Conservation (phyloP, 331 rosid species). For the Pyrus hybrid region DNA sequence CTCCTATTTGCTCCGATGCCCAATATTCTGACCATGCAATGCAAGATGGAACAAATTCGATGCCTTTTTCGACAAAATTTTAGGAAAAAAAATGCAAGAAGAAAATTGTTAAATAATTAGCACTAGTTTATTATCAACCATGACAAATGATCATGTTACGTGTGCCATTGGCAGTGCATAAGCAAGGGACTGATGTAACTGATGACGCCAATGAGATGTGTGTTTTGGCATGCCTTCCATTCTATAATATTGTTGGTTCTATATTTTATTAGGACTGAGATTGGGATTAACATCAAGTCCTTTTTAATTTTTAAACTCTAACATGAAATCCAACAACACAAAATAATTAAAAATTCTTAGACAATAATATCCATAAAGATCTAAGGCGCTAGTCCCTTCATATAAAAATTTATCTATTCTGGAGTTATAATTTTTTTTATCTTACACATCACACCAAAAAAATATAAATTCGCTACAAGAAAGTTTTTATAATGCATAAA, state of each 20-base stretch:
- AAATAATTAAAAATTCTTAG: not conserved
- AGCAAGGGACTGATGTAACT: not conserved
- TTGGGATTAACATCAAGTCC: slow-evolving; percentile 1
- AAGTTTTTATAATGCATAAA: too few species aligned
- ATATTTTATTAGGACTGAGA: slow-evolving; percentile 3
- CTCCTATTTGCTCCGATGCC: not conserved
- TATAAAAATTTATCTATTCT: too few species aligned
- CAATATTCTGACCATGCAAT: not conserved
- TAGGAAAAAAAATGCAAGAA: not conserved
- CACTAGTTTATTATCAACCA: not conserved
- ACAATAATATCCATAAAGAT: slow-evolving; percentile 5
- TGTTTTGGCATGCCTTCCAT: not conserved
- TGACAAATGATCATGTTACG: slow-evolving; percentile 1
- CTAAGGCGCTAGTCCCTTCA: not conserved
- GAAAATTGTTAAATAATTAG: not conserved
- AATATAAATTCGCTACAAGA: too few species aligned
- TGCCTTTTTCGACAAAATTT: not conserved
- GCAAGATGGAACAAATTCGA: not conserved
- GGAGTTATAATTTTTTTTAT: too few species aligned
- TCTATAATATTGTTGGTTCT: not conserved
- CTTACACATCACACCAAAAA: too few species aligned
- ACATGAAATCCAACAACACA: not conserved
- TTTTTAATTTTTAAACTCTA: not conserved
- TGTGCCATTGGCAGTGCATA: not conserved
- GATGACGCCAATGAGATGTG: not conserved